Evolutionary conservation across 768 basidiomycete species (phyloP), one percentile per base, ranked within the genome.

Genomic region (Tephrocybe sp.): DNA sequence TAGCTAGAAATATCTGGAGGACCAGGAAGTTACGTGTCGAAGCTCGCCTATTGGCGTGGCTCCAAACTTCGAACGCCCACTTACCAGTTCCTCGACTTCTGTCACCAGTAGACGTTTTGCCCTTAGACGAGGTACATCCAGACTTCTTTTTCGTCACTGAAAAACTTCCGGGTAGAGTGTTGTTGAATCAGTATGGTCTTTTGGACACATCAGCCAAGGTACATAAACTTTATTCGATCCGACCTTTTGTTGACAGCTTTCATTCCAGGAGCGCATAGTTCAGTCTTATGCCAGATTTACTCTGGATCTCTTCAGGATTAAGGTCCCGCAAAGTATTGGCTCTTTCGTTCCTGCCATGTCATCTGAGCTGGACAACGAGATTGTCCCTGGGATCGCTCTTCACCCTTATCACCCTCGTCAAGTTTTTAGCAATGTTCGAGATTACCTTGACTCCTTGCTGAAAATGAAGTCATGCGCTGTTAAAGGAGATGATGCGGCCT

Each of bases 361-460:
- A n/a, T 24, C 44, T 45, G 32, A 40, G 17, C 33, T 34, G 10
- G 34, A 17, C 15, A 14, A 34, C 10, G 44, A 36, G 26, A 49
- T 47, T 15, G 40, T 47, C 7, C 54, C 45, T 17, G 18, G 1
- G 9, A 46, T 55, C 18, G 21, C 25, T 3, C 1, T 47, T 14
- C 54, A 42, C 15, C 14, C 28, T 17, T 36, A 14, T 32, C 38
- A 18, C 28, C 38, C 49, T 15, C 21, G 25, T 5, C 36, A 37
- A 17, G n/a, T 46, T 18, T 55, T 51, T 14, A 37, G 41, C 15
- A 45, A 43, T 30, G 42, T 55, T 34, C 43, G 38, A 18, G 48
- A 54, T 20, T 45, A 45, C 36, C 23, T 55, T 24, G 45, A 46
- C 34, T 55, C 43, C 40, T 38, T 55, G 34, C 3, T 55, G n/a